Conservation (phyloP, 352 stramenopile genomes). For the Phytophthora sp. region DNA sequence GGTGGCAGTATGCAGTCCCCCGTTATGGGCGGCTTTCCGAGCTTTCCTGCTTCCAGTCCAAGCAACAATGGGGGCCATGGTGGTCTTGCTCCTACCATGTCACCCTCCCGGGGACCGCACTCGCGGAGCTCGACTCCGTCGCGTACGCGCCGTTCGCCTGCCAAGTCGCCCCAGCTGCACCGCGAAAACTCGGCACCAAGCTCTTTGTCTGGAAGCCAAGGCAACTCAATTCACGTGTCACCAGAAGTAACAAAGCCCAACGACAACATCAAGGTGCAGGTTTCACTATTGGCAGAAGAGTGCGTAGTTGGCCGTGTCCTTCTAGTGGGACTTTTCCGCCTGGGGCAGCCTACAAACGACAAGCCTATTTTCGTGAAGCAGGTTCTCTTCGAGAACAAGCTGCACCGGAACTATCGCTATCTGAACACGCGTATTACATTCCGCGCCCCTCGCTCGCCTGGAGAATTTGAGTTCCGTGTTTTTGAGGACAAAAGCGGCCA, state of each 20-base stretch:
- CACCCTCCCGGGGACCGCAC: conserved; percentile 17
- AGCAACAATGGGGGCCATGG: conserved; percentile 8
- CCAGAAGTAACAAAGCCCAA: conserved; percentile 76
- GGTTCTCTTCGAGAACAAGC: conserved; percentile 81
- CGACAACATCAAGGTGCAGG: conserved; percentile 81
- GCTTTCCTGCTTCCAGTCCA: conserved; percentile 21
- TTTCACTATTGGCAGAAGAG: conserved; percentile 64
- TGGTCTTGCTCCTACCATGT: conserved; percentile 22
- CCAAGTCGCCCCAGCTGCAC: conserved; percentile 44
- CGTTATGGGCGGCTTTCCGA: conserved; percentile 10
- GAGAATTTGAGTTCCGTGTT: conserved; percentile 86
- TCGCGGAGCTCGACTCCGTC: conserved; percentile 36
- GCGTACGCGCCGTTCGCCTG: conserved; percentile 41
- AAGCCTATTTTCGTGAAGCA: conserved; percentile 88
- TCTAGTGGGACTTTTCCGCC: conserved; percentile 80
- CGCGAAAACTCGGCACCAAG: conserved; percentile 35
- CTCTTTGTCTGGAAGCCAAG: conserved; percentile 26
- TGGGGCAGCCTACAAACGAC: conserved; percentile 75
- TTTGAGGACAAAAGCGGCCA: conserved; percentile 71
- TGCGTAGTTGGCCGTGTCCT: conserved; percentile 64
- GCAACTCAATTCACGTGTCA: conserved; percentile 46
- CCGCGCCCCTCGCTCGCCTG: conserved; percentile 73
- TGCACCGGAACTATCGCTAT: conserved; percentile 63
- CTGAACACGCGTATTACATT: conserved; percentile 86
- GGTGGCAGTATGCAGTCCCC: conserved; percentile 20